Base-by-base conservation (phyloP, 257 asterid species). In the Fraxinus quadrangulata region DNA sequence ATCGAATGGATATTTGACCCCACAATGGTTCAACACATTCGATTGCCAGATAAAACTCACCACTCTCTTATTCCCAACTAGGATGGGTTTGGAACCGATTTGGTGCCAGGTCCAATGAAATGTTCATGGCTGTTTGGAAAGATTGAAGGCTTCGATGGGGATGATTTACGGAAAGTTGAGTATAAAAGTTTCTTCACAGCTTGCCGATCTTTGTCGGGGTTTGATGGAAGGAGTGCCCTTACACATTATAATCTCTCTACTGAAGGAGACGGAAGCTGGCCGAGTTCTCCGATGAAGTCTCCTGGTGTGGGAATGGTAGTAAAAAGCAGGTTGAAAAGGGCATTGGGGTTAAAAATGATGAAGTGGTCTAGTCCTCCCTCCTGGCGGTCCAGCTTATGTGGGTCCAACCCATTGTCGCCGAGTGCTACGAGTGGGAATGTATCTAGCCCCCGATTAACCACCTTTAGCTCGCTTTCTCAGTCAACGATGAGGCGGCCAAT, bases 301-400 rank as follows among this genome's bases (percentile, higher is more conserved):
- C 81, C 83, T 0, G 97, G 97, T 72, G 97, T 91, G 81, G 97
- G 97, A 76, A 94, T 92, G 98, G 97, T 96, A 81, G 96, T 90
- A 82, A 94, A 92, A 0, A 92, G 98, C 88, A 78, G 97, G 78
- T 91, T 94, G 78, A 94, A 92, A 76, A 87, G 92, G 78, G 85
- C 92, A 0, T 51, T 94, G 75, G 97, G 99, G 75, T 85, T 94
- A 81, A 94, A 94, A 76, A 94, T 91, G 99, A 31, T 88, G 78
- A 85, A 76, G 72, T 84, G 88, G 78, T 77, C 92, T 21, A 56
- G 28, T n/a, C 74, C 76, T 67, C 80, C 88, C 6, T 88, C 97
- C 0, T 83, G 97, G 81, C 83, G 98, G 85, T 80, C 87, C 42
- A 91, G 88, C 87, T 90, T 92, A 10, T 82, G 82, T 2, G 97